Conservation (phyloP, 306 rosid species). For the Gastrolobium villosum region DNA sequence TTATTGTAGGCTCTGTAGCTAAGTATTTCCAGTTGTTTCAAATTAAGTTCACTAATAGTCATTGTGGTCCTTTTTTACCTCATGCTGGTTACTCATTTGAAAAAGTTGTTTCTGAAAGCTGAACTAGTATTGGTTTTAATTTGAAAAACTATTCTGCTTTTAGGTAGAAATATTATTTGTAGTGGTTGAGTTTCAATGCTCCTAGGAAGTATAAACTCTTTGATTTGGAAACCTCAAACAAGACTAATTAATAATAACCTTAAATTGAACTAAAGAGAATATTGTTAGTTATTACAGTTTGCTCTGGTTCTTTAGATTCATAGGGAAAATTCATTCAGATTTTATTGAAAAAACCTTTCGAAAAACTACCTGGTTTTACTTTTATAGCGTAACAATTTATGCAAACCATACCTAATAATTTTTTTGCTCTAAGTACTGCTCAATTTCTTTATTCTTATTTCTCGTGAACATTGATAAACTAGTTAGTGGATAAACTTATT, state of each 20-base stretch:
- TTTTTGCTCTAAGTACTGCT: conserved; percentile 10
- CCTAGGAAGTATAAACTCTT: neutral
- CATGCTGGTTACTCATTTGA: neutral
- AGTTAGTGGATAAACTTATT: neutral
- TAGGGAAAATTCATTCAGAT: neutral
- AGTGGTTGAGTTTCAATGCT: conserved; percentile 1
- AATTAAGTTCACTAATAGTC: neutral
- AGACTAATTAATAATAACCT: neutral
- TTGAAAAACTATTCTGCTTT: neutral
- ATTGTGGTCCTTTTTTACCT: neutral
- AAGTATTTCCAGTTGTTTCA: conserved; percentile 15
- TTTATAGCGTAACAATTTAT: conserved; percentile 9
- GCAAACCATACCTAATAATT: neutral
- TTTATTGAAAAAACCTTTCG: neutral
- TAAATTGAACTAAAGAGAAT: conserved; percentile 18
- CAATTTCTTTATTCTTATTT: conserved; percentile 4
- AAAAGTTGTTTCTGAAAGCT: neutral
- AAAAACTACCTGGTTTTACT: conserved; percentile 5
- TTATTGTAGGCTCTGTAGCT: neutral
- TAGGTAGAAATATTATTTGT: neutral
- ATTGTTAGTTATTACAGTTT: neutral
- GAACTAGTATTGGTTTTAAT: neutral
- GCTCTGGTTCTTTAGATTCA: conserved; percentile 31
- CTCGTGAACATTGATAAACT: conserved; percentile 14
- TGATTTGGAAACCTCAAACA: conserved; percentile 27